Evolutionary conservation across 2,329 filamentous ascomycete species (phyloP).

Genomic region (Catunica adiposa): DNA sequence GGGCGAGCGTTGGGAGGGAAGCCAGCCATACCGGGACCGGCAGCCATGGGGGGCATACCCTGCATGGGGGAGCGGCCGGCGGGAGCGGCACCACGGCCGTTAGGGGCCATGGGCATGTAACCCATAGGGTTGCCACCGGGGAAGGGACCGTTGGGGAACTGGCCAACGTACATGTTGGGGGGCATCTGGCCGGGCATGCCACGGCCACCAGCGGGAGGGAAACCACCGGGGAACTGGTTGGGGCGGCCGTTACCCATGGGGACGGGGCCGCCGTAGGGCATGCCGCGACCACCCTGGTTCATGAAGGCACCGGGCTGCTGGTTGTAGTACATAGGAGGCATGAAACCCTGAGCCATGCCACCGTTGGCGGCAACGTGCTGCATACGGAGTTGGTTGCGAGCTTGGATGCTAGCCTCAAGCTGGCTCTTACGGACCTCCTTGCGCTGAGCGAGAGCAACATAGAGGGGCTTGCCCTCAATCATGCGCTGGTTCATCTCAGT

Average conservation of each 20-base stretch:
- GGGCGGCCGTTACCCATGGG: conserved; percentile 61
- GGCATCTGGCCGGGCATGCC: conserved; percentile 75
- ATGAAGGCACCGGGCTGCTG: conserved; percentile 53
- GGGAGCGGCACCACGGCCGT: conserved; percentile 43
- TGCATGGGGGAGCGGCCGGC: conserved; percentile 59
- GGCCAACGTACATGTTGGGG: conserved; percentile 67
- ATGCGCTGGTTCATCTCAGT: conserved; percentile 99
- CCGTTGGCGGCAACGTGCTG: conserved; percentile 88
- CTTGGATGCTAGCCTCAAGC: conserved; percentile 97
- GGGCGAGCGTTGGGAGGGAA: conserved; percentile 41
- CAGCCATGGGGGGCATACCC: conserved; percentile 48
- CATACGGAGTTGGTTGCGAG: conserved; percentile 95
- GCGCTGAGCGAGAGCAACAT: conserved; percentile 94
- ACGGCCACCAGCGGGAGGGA: conserved; percentile 76
- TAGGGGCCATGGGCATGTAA: conserved; percentile 59
- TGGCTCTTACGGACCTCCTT: conserved; percentile 99
- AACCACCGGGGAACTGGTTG: conserved; percentile 67
- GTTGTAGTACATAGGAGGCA: conserved; percentile 76
- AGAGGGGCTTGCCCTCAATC: conserved; percentile 90
- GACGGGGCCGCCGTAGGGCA: conserved; percentile 52
- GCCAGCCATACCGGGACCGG: conserved; percentile 36
- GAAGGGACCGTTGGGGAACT: conserved; percentile 61
- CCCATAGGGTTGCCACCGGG: conserved; percentile 65
- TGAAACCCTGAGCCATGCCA: conserved; percentile 74
- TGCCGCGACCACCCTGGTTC: conserved; percentile 46